phyloP scores from a whole-genome alignment of 176 grass and related monocot species.

The Otatea glauca region DNA sequence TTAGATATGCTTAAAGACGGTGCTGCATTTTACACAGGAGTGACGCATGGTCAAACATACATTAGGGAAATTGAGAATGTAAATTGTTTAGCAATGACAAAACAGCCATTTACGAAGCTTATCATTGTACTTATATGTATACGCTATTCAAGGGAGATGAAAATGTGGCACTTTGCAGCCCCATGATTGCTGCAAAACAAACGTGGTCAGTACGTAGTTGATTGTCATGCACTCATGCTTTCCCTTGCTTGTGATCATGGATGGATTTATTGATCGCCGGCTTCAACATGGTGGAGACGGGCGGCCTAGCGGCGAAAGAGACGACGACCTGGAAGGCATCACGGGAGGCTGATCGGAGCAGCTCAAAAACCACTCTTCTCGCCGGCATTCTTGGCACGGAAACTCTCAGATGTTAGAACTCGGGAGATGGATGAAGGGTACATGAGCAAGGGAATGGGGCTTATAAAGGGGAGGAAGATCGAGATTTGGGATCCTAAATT shows the following conservation, averaged over 20 bases:
- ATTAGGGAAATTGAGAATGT: not conserved
- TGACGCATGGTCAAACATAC: not conserved
- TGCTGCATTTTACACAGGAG: not conserved
- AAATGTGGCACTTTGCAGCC: not conserved
- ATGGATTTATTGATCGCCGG: conserved; percentile 38
- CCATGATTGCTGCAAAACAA: not conserved
- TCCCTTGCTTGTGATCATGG: not conserved
- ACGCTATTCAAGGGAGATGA: not conserved
- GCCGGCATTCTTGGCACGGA: conserved; percentile 15
- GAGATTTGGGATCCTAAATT: not conserved
- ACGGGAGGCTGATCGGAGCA: conserved; percentile 42
- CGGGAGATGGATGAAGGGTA: not conserved
- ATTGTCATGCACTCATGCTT: not conserved
- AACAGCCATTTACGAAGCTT: not conserved
- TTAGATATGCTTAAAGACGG: not conserved
- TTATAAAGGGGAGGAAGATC: not conserved
- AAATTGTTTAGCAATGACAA: not conserved
- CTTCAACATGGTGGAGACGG: conserved; percentile 56
- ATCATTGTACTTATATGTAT: not conserved
- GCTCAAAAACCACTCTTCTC: conserved; percentile 38
- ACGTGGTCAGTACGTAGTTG: not conserved
- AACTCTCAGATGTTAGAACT: not conserved
- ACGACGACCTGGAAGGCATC: conserved; percentile 57
- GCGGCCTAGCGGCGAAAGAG: conserved; percentile 48
- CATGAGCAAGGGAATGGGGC: not conserved